These are phyloP conservation scores for Capronia epimyces DNA, from an alignment of 2,329 filamentous ascomycete species.

Conservation along the genomic window DNA sequence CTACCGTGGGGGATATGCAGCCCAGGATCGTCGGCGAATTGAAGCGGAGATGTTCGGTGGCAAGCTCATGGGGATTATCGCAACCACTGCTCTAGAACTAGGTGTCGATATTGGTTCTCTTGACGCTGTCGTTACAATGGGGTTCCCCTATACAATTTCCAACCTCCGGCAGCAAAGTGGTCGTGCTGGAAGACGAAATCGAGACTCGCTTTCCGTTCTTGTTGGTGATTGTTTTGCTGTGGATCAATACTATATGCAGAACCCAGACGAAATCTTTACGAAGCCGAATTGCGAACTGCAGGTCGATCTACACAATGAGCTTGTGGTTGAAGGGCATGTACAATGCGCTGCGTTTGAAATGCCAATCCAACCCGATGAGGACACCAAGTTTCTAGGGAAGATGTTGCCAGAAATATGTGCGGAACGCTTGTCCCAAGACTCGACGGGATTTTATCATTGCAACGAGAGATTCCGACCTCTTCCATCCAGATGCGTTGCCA, in stretches of 20 bases:
- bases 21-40: conserved; percentile 80
- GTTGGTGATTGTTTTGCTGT: conserved; percentile 85
- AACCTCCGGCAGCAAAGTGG: conserved; percentile 94
- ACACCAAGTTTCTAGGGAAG: conserved; percentile 71
- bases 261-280: conserved; percentile 85
- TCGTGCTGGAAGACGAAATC: conserved; percentile 83
- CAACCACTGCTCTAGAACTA: conserved; percentile 85
- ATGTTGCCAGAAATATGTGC: conserved; percentile 65
- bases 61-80: conserved; percentile 84
- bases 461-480: conserved; percentile 80
- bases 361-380: conserved; percentile 74
- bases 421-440: conserved; percentile 68
- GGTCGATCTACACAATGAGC: conserved; percentile 85
- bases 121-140: conserved; percentile 88
- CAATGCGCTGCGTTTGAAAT: conserved; percentile 95
- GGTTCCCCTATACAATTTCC: conserved; percentile 92
- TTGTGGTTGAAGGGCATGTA: conserved; percentile 86
- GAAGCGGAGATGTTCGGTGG: conserved; percentile 97
- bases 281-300: conserved; percentile 84
- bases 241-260: conserved; percentile 96
- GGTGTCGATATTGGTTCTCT: conserved; percentile 93
- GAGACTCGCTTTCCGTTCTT: conserved; percentile 83
- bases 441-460: conserved; percentile 80
- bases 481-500: conserved; percentile 76
- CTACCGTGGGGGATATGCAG: conserved; percentile 90